Conservation (phyloP, 148 eudicot species). For the Amaranthus hypochondriacus region DNA sequence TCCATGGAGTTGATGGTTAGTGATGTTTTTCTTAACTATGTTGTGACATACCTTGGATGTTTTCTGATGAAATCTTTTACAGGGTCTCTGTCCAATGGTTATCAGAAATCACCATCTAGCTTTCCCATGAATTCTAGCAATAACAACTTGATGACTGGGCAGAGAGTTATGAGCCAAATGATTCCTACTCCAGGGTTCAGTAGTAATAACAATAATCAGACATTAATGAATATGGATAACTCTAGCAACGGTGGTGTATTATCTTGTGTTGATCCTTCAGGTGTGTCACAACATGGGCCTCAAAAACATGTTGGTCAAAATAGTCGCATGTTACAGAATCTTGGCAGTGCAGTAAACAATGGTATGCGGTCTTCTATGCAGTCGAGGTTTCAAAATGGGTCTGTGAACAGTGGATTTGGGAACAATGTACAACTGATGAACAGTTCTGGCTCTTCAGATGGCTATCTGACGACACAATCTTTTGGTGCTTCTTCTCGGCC, state of each 20-base stretch:
- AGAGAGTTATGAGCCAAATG: constrained; percentile 84
- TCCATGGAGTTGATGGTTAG: constrained; percentile 50
- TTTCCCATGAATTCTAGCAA: constrained; percentile 49
- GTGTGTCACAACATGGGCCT: constrained; percentile 48
- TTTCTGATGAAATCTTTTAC: constrained; percentile 27
- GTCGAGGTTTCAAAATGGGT: constrained; percentile 51
- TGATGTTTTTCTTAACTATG: neutral
- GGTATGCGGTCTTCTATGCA: constrained; percentile 61
- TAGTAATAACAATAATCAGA: constrained; percentile 40
- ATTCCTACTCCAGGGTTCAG: constrained; percentile 92
- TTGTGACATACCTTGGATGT: constrained; percentile 1
- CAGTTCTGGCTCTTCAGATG: constrained; percentile 64
- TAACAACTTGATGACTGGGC: constrained; percentile 46
- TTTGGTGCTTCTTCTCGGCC: constrained; percentile 51
- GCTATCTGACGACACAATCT: constrained; percentile 40
- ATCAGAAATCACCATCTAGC: constrained; percentile 61
- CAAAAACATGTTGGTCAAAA: constrained; percentile 68
- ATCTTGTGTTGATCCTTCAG: constrained; percentile 50
- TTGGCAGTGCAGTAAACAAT: constrained; percentile 62
- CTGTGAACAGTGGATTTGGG: constrained; percentile 57
- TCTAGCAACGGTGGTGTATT: constrained; percentile 42
- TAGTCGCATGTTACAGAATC: constrained; percentile 61
- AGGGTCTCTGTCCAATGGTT: constrained; percentile 64
- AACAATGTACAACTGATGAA: constrained; percentile 49
- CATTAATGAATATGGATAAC: constrained; percentile 43